Percentiles rank a stretch among this genome's conserved stretches.
Evolutionary conservation across 139 green algal genomes (phyloP).

Genomic region (Tetratostichococcus sp.): DNA sequence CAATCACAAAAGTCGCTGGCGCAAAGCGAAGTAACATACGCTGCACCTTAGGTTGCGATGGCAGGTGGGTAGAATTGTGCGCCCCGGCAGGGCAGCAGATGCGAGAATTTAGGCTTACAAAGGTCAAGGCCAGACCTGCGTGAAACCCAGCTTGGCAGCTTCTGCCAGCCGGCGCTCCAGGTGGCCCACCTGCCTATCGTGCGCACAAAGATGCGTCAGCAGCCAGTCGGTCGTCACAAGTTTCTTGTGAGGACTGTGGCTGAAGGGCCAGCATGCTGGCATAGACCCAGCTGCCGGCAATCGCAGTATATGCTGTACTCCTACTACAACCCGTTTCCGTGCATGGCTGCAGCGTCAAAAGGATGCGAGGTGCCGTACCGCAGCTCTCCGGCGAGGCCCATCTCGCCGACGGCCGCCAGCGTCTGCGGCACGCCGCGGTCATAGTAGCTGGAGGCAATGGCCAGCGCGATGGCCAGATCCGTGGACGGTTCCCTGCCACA

Average conservation of each 20-base stretch:
- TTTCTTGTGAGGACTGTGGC: too few relatives aligned
- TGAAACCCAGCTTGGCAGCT: constrained; percentile 60
- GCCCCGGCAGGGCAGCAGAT: too few relatives aligned
- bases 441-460: constrained; percentile 54
- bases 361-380: constrained; percentile 4
- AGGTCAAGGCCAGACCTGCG: not conserved
- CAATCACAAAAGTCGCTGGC: too few relatives aligned
- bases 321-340: too few relatives aligned
- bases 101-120: too few relatives aligned
- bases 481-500: constrained; percentile 58
- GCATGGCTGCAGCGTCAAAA: not conserved
- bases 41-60: not conserved
- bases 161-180: constrained; percentile 53
- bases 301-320: too few relatives aligned
- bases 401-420: constrained; percentile 63
- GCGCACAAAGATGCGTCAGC: too few relatives aligned
- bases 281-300: too few relatives aligned
- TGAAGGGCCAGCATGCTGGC: too few relatives aligned
- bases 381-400: constrained; percentile 74
- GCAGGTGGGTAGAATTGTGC: too few relatives aligned
- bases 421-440: constrained; percentile 32
- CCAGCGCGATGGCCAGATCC: constrained; percentile 68
- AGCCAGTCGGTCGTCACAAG: too few relatives aligned
- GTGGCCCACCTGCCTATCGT: constrained; percentile 25
- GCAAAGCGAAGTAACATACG: too few relatives aligned